These are phyloP conservation scores for Acidiella bohemica DNA, from an alignment of 495 filamentous ascomycete species.

Conservation along the genomic window DNA sequence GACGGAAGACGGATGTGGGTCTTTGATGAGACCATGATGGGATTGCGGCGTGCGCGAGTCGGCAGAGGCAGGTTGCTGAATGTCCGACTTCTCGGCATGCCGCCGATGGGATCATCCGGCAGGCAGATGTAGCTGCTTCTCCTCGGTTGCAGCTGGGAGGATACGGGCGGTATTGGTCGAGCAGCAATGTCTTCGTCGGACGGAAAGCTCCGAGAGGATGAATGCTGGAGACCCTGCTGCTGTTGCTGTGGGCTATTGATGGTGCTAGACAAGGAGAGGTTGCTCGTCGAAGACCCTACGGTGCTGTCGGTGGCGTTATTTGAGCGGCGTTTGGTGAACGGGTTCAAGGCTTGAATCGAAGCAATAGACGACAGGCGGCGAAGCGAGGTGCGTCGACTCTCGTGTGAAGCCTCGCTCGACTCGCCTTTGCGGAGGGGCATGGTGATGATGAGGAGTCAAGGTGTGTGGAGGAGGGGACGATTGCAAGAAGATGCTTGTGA, in stretches of 20 bases:
- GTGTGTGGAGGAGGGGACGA: no score
- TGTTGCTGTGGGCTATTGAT: constrained; percentile 1
- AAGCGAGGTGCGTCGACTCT: constrained; percentile 9
- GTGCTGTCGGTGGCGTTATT: constrained; percentile 11
- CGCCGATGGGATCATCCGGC: constrained; percentile 16
- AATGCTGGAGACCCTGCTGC: background rate
- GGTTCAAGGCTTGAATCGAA: constrained; percentile 17
- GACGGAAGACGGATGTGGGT: constrained; percentile 14
- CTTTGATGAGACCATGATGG: constrained; percentile 5
- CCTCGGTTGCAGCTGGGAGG: background rate
- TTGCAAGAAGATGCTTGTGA: no score
- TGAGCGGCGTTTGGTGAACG: constrained; percentile 18
- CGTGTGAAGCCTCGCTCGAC: no score
- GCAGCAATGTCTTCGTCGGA: constrained; percentile 3
- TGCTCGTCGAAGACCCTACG: constrained; percentile 15
- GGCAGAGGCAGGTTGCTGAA: constrained; percentile 22
- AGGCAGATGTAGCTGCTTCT: constrained; percentile 16
- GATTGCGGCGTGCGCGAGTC: constrained; percentile 5
- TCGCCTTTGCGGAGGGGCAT: no score
- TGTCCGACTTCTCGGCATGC: constrained; percentile 19
- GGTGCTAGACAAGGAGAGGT: constrained; percentile 13
- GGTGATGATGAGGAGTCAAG: no score
- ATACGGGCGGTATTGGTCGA: constrained; percentile 6
- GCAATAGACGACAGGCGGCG: constrained; percentile 18
- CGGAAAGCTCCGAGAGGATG: background rate